Base-by-base conservation (phyloP, 2,329 filamentous ascomycete species). In the Tolypocladium sp. region DNA sequence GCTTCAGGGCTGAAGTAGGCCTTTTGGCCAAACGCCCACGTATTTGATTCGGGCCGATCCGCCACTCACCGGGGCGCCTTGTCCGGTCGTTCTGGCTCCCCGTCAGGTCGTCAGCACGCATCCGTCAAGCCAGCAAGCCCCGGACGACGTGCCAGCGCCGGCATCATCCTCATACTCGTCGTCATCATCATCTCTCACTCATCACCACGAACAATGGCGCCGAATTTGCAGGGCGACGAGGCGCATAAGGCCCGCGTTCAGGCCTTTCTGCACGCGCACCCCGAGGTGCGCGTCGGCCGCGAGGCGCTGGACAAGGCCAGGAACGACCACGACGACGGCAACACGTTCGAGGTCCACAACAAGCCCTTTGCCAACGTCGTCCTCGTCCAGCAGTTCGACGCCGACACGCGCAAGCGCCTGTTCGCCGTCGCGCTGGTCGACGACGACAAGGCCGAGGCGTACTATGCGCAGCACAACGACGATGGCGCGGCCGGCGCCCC, bases 281-380 rank as follows among this genome's bases (percentile, higher is more conserved):
- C 62, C 20, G 59, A 63, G 12, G 42, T 63, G 2, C 44, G 57
- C 40, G 55, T 63, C 55, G 62, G 62, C 33, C 62, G 62, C 38
- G 59, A 58, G 8, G 61, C 62, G 12, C 58, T 57, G 15, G 58
- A 44, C 8, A 55, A 60, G 37, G 59, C 61, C 27, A 55, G 58
- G 40, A 58, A 57, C 12, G 40, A 53, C 2, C 37, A 42, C 35
- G 62, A 59, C 42, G 52, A 54, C 33, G 40, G 40, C 40, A 58
- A 62, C 46, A 63, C 62, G n/a, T 63, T 63, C 40, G 52, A 42
- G 27, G 41, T 62, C n/a, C 49, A 61, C 44, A 62, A 63, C 61
- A 62, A 63, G 57, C 62, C 62, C 7, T 42, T 59, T 13, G 30
- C 38, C 38, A 60, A 62, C 41, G 54, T 62, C 41, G 58, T 63